A percentile compares a stretch with the other conserved stretches of the same genome.
Evolutionary conservation across 352 stramenopile species (phyloP).

Genomic region (Phytophthora niederhauseri): DNA sequence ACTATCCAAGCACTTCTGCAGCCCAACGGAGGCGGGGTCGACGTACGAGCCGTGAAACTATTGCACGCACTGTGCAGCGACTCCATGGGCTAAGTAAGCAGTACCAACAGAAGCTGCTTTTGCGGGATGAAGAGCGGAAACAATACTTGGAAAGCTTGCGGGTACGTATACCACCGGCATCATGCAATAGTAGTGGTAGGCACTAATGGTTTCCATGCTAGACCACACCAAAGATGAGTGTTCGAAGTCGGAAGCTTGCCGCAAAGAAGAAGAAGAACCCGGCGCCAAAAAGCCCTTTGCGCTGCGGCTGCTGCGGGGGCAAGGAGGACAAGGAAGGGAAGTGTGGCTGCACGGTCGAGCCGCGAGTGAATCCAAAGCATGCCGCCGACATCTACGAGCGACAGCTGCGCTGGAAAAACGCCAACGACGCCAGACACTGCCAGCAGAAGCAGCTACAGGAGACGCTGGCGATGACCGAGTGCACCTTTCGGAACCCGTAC

Average conservation of each 20-base stretch:
- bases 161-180: constrained; percentile 29
- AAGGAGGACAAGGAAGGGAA: constrained; percentile 29
- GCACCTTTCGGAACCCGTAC: constrained; percentile 71
- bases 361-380: constrained; percentile 27
- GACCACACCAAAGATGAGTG: constrained; percentile 54
- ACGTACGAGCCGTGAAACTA: constrained; percentile 6
- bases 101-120: constrained; percentile 52
- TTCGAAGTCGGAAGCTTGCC: constrained; percentile 51
- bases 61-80: constrained; percentile 31
- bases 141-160: constrained; percentile 38
- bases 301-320: constrained; percentile 39
- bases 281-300: constrained; percentile 17
- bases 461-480: constrained; percentile 39
- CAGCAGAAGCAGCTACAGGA: constrained; percentile 46
- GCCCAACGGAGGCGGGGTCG: constrained; percentile 6
- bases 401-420: constrained; percentile 65
- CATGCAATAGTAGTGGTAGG: background rate
- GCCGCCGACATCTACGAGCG: constrained; percentile 60
- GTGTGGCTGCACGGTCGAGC: constrained; percentile 22
- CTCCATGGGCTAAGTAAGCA: constrained; percentile 43
- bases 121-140: constrained; percentile 39
- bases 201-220: constrained; percentile 14
- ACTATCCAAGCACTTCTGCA: background rate
- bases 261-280: constrained; percentile 31
- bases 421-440: constrained; percentile 42